Percentiles rank a stretch among this genome's conserved stretches.
Conservation (phyloP, 2,329 filamentous ascomycete species). For the Ciborinia camelliae region DNA sequence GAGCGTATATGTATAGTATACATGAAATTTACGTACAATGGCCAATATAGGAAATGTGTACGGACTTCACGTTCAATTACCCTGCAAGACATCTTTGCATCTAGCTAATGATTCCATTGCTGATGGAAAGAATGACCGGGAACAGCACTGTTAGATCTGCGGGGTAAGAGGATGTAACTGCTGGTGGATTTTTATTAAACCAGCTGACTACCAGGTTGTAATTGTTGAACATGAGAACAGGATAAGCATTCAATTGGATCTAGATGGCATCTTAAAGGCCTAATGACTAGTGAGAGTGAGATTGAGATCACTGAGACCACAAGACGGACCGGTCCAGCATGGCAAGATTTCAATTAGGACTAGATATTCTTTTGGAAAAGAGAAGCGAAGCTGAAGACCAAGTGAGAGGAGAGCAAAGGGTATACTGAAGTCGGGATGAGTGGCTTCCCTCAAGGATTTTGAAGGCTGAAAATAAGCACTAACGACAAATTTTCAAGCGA, state of each 20-base stretch:
- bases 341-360: background rate
- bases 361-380: constrained; percentile 17
- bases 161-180: background rate
- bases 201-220: constrained; percentile 1
- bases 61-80: background rate
- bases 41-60: background rate
- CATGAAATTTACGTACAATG: constrained; percentile 1
- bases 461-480: constrained; percentile 36
- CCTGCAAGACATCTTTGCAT: constrained; percentile 17
- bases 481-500: constrained; percentile 21
- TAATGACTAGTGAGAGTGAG: background rate
- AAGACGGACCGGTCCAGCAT: background rate
- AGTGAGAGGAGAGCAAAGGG: constrained; percentile 12
- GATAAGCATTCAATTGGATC: background rate
- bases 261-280: background rate
- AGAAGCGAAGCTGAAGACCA: constrained; percentile 29
- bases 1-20: background rate
- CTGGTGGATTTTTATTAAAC: background rate
- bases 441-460: constrained; percentile 25
- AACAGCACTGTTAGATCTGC: constrained; percentile 4
- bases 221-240: background rate
- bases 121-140: background rate
- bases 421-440: constrained; percentile 22
- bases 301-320: background rate
- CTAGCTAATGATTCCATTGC: constrained; percentile 1